These are phyloP conservation scores for Chaetomium cochliodes DNA, from an alignment of 495 filamentous ascomycete genomes.

Conservation along the genomic window DNA sequence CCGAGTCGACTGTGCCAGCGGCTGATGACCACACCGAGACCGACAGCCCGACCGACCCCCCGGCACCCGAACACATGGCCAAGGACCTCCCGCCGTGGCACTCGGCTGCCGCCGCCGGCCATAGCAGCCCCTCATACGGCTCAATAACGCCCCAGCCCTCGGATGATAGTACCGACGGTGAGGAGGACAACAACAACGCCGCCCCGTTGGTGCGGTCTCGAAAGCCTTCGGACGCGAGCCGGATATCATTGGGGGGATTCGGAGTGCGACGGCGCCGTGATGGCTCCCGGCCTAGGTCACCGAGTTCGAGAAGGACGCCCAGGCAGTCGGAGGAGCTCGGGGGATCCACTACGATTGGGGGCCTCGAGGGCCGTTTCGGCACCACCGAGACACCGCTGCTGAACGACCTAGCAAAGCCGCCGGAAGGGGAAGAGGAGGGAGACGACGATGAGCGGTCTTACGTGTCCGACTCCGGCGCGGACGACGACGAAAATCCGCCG, in stretches of 20 bases:
- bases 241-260: not conserved
- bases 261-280: constrained; percentile 20
- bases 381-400: constrained; percentile 42
- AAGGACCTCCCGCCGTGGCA: constrained; percentile 56
- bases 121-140: constrained; percentile 58
- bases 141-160: constrained; percentile 44
- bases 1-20: constrained; percentile 15
- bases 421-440: constrained; percentile 29
- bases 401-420: constrained; percentile 36
- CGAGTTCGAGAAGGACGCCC: constrained; percentile 15
- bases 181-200: constrained; percentile 29
- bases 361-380: constrained; percentile 48
- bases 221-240: constrained; percentile 16
- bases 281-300: constrained; percentile 23
- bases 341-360: constrained; percentile 42
- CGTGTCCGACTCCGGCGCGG: constrained; percentile 33
- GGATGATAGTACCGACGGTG: constrained; percentile 14
- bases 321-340: constrained; percentile 44
- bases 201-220: constrained; percentile 28
- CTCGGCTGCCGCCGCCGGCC: constrained; percentile 58
- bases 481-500: constrained; percentile 49
- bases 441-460: constrained; percentile 33
- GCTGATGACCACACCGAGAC: constrained; percentile 20
- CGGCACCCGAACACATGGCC: constrained; percentile 47
- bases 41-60: constrained; percentile 21